Evolutionary conservation across 768 basidiomycete species (phyloP), one percentile per base, ranked within the genome.

Genomic region (Mycena vitilis): DNA sequence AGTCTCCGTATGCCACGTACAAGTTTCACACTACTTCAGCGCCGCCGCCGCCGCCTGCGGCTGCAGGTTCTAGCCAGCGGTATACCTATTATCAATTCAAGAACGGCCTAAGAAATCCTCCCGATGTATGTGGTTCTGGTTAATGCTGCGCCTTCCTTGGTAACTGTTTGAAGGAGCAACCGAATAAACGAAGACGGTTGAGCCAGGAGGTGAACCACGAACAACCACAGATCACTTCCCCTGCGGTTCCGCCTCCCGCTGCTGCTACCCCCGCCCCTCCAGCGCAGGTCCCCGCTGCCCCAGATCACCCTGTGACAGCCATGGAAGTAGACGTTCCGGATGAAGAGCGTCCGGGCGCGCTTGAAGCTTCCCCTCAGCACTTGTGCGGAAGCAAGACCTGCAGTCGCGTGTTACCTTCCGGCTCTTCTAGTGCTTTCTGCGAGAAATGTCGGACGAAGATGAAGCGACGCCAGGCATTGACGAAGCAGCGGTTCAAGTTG

Each of bases 401-500:
- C 71, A 77, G 69, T 57, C 83, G 86, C 2, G 61, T 69, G 12
- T 65, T 87, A 4, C 70, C 79, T 8, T 30, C 58, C 8, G 72
- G 72, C 30, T 42, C 70, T 10, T 16, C 56, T 0, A 80, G 81
- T 23, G 75, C 76, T 8, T 65, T 86, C 42, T 88, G 86, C 66
- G 81, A 81, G 16, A 81, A 80, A 51, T 87, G 87, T 71, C 80
- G 78, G 67, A 49, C 74, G 36, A 79, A 81, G 45, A 76, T 87
- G 62, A 87, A 83, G 81, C 85, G 81, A 70, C 81, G 79, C 22
- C 81, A 82, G 70, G 80, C 76, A 44, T 81, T 79, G 75, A 78
- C 80, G 56, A 86, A 83, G 74, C 78, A 82, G 56, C 78, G 82
- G 42, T 82, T 81, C 65, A 84, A 80, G 69, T 79, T 88, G 3